A percentile compares a stretch with the other conserved stretches of the same genome.
phyloP scores from a whole-genome alignment of 148 eudicot genomes.

The Amaranthus cruentus region DNA sequence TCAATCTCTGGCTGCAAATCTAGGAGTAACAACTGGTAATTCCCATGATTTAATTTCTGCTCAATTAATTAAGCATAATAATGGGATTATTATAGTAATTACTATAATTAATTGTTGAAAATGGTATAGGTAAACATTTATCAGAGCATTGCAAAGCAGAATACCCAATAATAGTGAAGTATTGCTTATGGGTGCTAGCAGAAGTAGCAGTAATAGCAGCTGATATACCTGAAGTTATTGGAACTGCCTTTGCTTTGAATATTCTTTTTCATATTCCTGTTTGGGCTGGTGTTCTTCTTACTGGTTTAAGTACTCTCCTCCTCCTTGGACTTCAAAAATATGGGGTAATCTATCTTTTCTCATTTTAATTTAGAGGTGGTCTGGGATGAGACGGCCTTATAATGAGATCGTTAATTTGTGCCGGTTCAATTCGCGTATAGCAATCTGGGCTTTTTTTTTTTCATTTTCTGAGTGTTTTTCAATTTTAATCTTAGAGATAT shows the following conservation, averaged over 20 bases:
- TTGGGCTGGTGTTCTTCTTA: conserved; percentile 81
- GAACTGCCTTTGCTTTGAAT: conserved; percentile 84
- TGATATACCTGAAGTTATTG: conserved; percentile 94
- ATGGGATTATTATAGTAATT: no score
- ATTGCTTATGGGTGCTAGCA: conserved; percentile 82
- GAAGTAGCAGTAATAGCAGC: conserved; percentile 90
- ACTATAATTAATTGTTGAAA: no score
- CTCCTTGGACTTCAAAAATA: conserved; percentile 78
- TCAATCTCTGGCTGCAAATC: conserved; percentile 87
- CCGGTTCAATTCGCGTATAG: no score
- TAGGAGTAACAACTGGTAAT: conserved; percentile 83
- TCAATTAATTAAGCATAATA: no score
- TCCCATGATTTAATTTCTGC: no score
- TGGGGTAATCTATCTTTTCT: conserved; percentile 43
- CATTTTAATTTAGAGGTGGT: not conserved
- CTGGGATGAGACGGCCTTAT: no score
- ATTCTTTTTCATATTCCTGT: conserved; percentile 72
- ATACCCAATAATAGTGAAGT: conserved; percentile 61
- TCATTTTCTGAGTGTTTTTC: no score
- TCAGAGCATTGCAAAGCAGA: conserved; percentile 84
- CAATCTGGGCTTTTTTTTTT: no score
- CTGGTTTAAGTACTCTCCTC: conserved; percentile 78
- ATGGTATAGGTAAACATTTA: conserved; percentile 57
- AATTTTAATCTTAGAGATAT: no score
- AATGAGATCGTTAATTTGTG: no score